Evolutionary conservation across 441 rosid species (phyloP), one percentile per base, ranked within the genome.

Genomic region (Brassica hybrid): DNA sequence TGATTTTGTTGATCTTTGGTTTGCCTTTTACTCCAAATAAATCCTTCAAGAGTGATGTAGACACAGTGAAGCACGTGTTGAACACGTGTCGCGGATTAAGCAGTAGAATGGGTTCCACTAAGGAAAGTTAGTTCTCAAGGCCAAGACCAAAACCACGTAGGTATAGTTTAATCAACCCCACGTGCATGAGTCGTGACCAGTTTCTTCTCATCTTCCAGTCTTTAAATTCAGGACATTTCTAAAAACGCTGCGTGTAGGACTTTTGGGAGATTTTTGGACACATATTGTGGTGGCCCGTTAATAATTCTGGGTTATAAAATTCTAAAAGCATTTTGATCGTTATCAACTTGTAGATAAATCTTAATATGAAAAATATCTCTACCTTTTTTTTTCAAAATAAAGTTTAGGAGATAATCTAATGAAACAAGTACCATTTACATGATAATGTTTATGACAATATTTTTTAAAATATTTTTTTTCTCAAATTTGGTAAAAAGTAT

Each of bases 1-100:
- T 74, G 71, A 74, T 65, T 74, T 65, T 16, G 60, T 67, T 75
- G 72, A 75, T 75, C 67, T 57, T 43, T 13, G 67, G 72, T 75
- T 58, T 75, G 50, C 60, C 30, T 50, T 16, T 65, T 38, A 66
- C 72, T 73, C 38, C 21, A 5, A 4, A 32, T 3, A 58, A 74
- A 14, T 11, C 71, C 30, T 65, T 50, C 43, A 0, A 16, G 18
- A 74, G 67, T 67, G 78, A 74, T 59, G 67, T 27, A 6, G 67
- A 66, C 72, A 41, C 16, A 43, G 60, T 41, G 48, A 65, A 41
- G 67, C 50, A 67, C 45, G 32, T 66, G 78, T 41, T 38, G 19
- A 6, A 66, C 59, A 74, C 34, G 60, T 67, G 78, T 75, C 60
- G 30, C 10, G 18, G 21, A 41, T 0, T 25, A 27, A 23, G 3